Conservation (phyloP, 305 asterid species). For the Striga hermonthica region DNA sequence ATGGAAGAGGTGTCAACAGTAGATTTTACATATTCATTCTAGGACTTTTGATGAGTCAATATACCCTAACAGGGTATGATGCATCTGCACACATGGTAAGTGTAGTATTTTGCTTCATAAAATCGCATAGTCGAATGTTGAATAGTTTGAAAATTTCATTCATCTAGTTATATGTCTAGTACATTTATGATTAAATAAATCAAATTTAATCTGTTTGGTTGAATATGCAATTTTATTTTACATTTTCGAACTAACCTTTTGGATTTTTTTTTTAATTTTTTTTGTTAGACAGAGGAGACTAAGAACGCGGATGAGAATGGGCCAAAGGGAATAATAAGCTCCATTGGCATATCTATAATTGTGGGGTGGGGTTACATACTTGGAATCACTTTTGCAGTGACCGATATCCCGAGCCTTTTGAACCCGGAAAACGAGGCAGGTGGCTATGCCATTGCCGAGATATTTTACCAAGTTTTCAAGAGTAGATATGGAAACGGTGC, state of each 20-base stretch:
- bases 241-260: no score
- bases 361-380: conserved; percentile 92
- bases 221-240: no score
- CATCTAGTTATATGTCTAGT: no score
- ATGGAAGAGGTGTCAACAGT: conserved; percentile 59
- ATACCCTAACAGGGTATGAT: conserved; percentile 79
- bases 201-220: no score
- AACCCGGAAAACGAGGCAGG: conserved; percentile 68
- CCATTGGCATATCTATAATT: conserved; percentile 82
- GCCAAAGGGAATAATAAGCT: conserved; percentile 84
- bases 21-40: conserved; percentile 66
- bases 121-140: neutral
- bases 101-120: no score
- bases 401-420: conserved; percentile 68
- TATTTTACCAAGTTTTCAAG: conserved; percentile 61
- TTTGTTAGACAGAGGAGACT: conserved; percentile 83
- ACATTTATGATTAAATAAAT: no score
- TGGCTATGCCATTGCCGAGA: conserved; percentile 34
- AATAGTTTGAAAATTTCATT: neutral
- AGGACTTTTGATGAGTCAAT: conserved; percentile 94
- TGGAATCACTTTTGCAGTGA: conserved; percentile 89
- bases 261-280: neutral
- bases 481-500: conserved; percentile 68
- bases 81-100: conserved; percentile 95
- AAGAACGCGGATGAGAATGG: conserved; percentile 82